phyloP scores from a whole-genome alignment of 1,284 basidiomycete genomes.

The Acaromyces ingoldii region DNA sequence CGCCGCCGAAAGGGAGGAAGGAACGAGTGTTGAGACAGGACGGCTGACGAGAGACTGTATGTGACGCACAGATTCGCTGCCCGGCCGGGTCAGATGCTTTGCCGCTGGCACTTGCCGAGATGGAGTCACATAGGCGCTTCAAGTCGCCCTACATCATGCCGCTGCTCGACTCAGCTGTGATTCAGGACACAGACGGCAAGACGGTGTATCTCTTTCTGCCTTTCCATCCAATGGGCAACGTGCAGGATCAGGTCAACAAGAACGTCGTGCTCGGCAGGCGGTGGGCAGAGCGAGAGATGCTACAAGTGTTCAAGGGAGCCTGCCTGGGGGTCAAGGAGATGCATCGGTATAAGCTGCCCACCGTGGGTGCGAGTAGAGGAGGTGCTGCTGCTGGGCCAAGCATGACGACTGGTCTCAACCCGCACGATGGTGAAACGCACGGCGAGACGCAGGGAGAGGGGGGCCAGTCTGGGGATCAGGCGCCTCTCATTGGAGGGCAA shows the following conservation, averaged over 20 bases:
- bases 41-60: neutral
- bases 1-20: too few relatives aligned
- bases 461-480: constrained; percentile 3
- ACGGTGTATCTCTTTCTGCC: constrained; percentile 65
- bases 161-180: constrained; percentile 45
- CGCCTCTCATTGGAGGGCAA: constrained; percentile 1
- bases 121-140: constrained; percentile 50
- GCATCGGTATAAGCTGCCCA: constrained; percentile 59
- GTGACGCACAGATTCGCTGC: constrained; percentile 41
- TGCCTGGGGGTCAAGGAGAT: constrained; percentile 88
- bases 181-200: constrained; percentile 42
- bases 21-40: neutral
- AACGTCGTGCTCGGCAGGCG: constrained; percentile 76
- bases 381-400: too few relatives aligned
- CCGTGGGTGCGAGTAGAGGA: constrained; percentile 13
- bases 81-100: constrained; percentile 41
- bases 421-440: neutral
- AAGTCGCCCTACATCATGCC: constrained; percentile 47
- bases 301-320: constrained; percentile 84
- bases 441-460: neutral
- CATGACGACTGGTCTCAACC: neutral
- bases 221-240: constrained; percentile 73
- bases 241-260: constrained; percentile 89
- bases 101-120: constrained; percentile 48
- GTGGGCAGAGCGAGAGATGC: constrained; percentile 81